Evolutionary conservation across 148 eudicot genomes (phyloP), one percentile per base, ranked within the genome.

Genomic region (Heliamphora exappendiculata): DNA sequence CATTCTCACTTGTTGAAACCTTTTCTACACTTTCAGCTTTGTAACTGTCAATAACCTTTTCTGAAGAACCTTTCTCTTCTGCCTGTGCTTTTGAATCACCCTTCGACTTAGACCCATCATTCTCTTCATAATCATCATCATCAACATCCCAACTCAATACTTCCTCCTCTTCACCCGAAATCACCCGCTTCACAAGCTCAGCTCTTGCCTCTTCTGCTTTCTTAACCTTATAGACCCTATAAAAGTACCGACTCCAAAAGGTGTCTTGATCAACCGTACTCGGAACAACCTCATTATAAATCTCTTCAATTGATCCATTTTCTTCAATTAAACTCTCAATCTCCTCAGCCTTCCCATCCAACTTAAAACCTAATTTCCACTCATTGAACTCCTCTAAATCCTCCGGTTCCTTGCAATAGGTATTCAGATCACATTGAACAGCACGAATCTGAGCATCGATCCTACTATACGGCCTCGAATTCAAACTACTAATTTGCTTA

Each of bases 101-200:
- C 78, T 34, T 76, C 11, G 12, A 70, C 19, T 65, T 72, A 64
- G 63, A 37, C 34, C 45, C 70, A 33, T 67, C 31, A 13, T 47
- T 47, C 36, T 70, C 77, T 57, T 70, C 78, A 24, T 80, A 79
- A 1, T 86, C 92, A 13, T 93, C 98, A 36, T 91, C 96, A 37
- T 93, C 98, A 34, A 93, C 91, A 82, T 93, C 98, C 98, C 98
- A 93, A 51, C 87, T 88, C 81, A 93, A 82, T 2, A 87, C 96
- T 68, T 92, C 96, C 37, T 92, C 96, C 37, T 85, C 92, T 62
- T 86, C 92, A 17, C 81, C 87, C 1, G 83, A 60, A 37, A 88
- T 87, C 0, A 88, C 98, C 72, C 92, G 78, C 63, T 87, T 88
- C 13, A 93, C 96, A n/a, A 93, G 74, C 80, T 78, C 80, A 28